Evolutionary conservation across 202 grass and related monocot species (phyloP).

Genomic region (Brachypodium distachyon): DNA sequence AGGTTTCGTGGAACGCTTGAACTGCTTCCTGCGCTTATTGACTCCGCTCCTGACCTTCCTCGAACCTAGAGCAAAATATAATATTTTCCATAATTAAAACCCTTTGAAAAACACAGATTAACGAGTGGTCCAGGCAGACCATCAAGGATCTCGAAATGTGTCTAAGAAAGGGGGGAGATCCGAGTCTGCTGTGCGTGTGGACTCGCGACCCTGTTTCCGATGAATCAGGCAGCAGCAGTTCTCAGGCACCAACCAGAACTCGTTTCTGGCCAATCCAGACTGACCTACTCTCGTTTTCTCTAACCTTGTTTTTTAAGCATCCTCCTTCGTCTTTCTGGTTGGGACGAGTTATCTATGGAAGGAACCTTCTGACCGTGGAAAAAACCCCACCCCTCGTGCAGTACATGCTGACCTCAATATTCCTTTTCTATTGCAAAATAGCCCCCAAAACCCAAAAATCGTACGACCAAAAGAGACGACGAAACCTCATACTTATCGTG

Average conservation of each 20-base stretch:
- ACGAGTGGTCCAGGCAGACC: background rate
- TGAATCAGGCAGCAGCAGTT: background rate
- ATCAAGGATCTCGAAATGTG: background rate
- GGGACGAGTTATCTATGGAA: background rate
- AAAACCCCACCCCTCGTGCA: background rate
- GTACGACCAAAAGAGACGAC: background rate
- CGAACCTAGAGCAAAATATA: background rate
- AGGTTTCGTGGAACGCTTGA: slow-evolving; percentile 10
- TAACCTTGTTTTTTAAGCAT: background rate
- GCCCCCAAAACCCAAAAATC: background rate
- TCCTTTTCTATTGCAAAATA: background rate
- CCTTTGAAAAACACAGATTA: background rate
- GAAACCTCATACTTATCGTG: background rate
- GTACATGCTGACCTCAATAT: background rate
- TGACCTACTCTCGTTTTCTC: background rate
- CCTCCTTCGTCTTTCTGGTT: background rate
- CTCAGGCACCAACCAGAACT: background rate
- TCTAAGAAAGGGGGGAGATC: slow-evolving; percentile 7
- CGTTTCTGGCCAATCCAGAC: background rate
- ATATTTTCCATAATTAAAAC: background rate
- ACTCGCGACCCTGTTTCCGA: background rate
- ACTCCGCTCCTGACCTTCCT: slow-evolving; percentile 3
- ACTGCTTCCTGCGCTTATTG: background rate
- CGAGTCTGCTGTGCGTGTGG: slow-evolving; percentile 2
- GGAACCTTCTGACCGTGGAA: slow-evolving; percentile 19